Evolutionary conservation across 1,284 basidiomycete species (phyloP), one percentile per base, ranked within the genome.

Genomic region (Cerioporus squamosus): DNA sequence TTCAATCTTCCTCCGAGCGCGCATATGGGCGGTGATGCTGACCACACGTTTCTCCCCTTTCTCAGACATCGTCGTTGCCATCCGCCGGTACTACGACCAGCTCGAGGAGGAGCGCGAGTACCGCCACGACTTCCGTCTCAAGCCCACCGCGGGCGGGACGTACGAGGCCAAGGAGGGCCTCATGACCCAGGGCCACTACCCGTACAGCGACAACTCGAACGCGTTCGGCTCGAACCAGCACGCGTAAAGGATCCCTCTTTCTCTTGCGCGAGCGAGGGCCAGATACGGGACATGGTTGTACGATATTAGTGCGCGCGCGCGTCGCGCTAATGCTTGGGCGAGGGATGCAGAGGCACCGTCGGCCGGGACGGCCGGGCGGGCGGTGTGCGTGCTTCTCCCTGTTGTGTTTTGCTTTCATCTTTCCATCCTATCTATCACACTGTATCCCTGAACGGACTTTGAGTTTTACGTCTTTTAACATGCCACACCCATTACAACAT

Each of bases 91-190:
- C 62, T 65, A 63, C 57, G 63, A 66, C 45, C 70, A 73, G 66
- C 72, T 72, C 53, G 68, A 71, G 44, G 68, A 71, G 24, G 70
- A 70, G 62, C 66, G 65, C 55, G 66, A 64, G 52, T 69, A 70
- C 62, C 61, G 60, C 58, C 60, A 65, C 60, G 65, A 68, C 44
- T 71, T 68, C 67, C 64, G 64, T 51, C 66, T 70, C 51, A 65
- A 58, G 55, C 63, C 67, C 36, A 69, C 66, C 59, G 17, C 51
- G 57, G 62, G 55, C 49, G 64, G 62, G 63, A 60, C 61, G 48
- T 71, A 69, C 71, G 69, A 68, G 57, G 61, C 65, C 33, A 66
- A 69, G 63, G 68, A 72, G 60, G 68, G 70, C 50, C 68, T 72
- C 20, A 63, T 72, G 57, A 40, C 60, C 40, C 58, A 62, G 42